A percentile compares a stretch with the other conserved stretches of the same genome.
These are phyloP conservation scores for Cryoendolithus antarcticus DNA, from an alignment of 2,329 filamentous ascomycete genomes.

Conservation along the genomic window DNA sequence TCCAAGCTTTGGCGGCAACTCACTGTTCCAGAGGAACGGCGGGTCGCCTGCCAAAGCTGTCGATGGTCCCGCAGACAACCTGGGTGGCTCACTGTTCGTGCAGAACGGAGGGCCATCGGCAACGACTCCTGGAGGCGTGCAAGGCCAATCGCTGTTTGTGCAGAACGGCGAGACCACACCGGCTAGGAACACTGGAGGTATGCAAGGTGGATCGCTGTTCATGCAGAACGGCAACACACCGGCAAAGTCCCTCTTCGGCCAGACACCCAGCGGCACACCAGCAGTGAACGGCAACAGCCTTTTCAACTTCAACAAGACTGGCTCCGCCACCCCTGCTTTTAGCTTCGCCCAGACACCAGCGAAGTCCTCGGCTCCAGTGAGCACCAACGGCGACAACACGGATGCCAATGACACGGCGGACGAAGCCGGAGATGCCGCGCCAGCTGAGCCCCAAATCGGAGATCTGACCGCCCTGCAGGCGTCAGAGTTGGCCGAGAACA, in stretches of 20 bases:
- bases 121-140: too few relatives aligned
- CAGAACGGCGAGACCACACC: too few relatives aligned
- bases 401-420: slow-evolving; percentile 8
- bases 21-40: slow-evolving; percentile 5
- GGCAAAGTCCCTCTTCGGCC: too few relatives aligned
- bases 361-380: slow-evolving; percentile 29
- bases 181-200: too few relatives aligned
- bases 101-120: too few relatives aligned
- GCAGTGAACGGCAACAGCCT: neutral
- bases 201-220: too few relatives aligned
- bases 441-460: slow-evolving; percentile 41
- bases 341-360: slow-evolving; percentile 25
- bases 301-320: slow-evolving; percentile 5
- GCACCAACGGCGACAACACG: slow-evolving; percentile 24
- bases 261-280: neutral
- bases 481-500: slow-evolving; percentile 48
- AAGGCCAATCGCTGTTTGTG: too few relatives aligned
- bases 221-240: too few relatives aligned
- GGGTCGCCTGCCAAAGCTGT: too few relatives aligned
- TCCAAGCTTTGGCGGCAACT: slow-evolving; percentile 2
- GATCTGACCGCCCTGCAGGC: slow-evolving; percentile 60
- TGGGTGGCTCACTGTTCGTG: too few relatives aligned
- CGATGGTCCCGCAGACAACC: too few relatives aligned
- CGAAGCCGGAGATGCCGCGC: slow-evolving; percentile 14
- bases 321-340: neutral